These are phyloP conservation scores for Erysimum cheiri DNA, from an alignment of 441 rosid species.

Conservation along the genomic window DNA sequence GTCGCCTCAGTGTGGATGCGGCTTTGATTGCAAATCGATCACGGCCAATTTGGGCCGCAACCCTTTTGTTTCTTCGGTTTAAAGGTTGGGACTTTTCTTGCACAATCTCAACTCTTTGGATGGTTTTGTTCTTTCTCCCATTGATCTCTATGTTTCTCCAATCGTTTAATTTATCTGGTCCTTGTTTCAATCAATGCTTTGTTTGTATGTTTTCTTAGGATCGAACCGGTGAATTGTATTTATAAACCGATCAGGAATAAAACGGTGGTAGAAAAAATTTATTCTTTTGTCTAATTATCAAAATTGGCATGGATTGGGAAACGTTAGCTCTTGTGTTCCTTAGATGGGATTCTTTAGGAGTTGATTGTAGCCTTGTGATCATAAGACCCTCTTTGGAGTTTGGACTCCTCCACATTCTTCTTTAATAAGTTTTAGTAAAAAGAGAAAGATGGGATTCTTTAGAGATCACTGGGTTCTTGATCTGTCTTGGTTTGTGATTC, in stretches of 20 bases:
- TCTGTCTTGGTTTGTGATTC: background rate
- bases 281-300: background rate
- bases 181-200: constrained; percentile 6
- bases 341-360: background rate
- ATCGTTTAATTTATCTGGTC: background rate
- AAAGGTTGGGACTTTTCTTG: constrained; percentile 33
- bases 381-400: too few species aligned
- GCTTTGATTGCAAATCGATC: constrained; percentile 58
- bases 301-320: background rate
- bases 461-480: background rate
- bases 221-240: constrained; percentile 17
- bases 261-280: background rate
- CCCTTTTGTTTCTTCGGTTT: constrained; percentile 59
- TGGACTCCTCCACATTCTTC: background rate
- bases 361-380: background rate
- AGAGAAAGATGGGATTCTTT: background rate
- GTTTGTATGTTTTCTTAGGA: constrained; percentile 1
- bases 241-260: constrained; percentile 9
- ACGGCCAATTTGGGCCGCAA: constrained; percentile 50
- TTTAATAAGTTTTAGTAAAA: background rate
- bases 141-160: too few species aligned
- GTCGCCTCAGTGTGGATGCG: constrained; percentile 92
- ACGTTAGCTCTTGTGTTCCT: background rate
- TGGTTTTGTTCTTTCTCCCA: background rate
- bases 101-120: background rate